Evolutionary conservation across 1,139 yeast genomes (phyloP), one percentile per base, ranked within the genome.

Genomic region (Ogataea hybrid): DNA sequence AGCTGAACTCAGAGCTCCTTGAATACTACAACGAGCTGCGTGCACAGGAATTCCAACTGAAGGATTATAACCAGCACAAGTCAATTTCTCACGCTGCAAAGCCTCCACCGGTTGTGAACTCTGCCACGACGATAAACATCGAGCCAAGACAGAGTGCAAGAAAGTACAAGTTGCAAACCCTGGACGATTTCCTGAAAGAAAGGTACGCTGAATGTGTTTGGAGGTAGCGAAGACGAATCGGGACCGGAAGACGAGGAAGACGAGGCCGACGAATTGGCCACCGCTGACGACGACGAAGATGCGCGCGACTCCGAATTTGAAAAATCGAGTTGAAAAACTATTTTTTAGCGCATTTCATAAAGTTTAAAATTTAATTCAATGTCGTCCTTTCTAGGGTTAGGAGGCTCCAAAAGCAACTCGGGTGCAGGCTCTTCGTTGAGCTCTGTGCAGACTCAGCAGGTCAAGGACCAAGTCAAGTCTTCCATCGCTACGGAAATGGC

Each of bases 401-500:
- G 59, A 20, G 55, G 56, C 25, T 46, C 50, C 27, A 16, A 38
- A 43, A 10, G 37, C 27, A 17, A 32, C 44, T n/a, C 41, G 4
- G 28, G 33, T 34, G 18, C 21, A 6, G 20, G 51, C 9, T 29
- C 48, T n/a, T 35, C 49, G 14, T 28, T 42, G 36, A 40, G 36
- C 33, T 35, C 47, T 16, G 48, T 35, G 25, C 51, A 56, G 27
- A 28, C 56, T 21, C 47, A 59, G 12, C 57, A 70, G 45, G 52
- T 75, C 41, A 82, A 82, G 59, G 73, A 73, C 35, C 79, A 82
- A 58, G 69, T 88, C 46, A 85, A 86, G 62, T 71, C 73, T 28
- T 89, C 84, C 59, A 81, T 89, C 48, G 70, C 82, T 31, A 88
- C 82, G 60, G 97, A 89, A 60, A 70, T 89, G 49, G 96, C 96